These are phyloP conservation scores for Xylaria sp. DNA, from an alignment of 2,329 filamentous ascomycete species.

Conservation along the genomic window DNA sequence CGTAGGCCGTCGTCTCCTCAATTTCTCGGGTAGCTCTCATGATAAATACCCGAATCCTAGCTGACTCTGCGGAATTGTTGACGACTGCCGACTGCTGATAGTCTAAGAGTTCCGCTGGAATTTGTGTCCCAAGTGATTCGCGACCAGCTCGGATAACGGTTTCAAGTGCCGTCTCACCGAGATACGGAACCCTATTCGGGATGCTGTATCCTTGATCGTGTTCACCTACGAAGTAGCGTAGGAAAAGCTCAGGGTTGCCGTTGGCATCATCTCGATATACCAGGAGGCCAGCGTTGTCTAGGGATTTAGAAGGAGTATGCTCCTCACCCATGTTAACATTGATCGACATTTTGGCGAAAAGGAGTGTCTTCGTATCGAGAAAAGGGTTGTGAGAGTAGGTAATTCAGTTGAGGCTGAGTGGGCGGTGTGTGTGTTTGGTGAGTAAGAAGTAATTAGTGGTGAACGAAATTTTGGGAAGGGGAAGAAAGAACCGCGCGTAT, in stretches of 20 bases:
- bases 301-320: not conserved
- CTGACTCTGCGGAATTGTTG: not conserved
- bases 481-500: not conserved
- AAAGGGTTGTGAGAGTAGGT: not conserved
- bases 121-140: not conserved
- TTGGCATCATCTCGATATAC: not conserved
- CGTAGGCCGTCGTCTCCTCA: rapidly evolving
- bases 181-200: not conserved
- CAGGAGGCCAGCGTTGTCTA: slow-evolving; percentile 2
- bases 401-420: not conserved
- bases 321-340: not conserved
- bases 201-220: not conserved
- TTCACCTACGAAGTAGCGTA: not conserved
- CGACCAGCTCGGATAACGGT: not conserved
- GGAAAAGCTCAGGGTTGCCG: not conserved
- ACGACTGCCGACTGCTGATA: slow-evolving; percentile 4
- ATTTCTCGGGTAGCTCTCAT: not conserved
- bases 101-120: not conserved
- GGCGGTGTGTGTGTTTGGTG: not conserved
- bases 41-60: slow-evolving; percentile 8
- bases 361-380: not conserved
- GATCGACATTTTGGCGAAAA: not conserved
- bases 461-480: too few species aligned
- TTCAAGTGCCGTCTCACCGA: not conserved
- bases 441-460: too few species aligned